Conservation (phyloP, 768 basidiomycete genomes). For the Leucosporidium scottii region DNA sequence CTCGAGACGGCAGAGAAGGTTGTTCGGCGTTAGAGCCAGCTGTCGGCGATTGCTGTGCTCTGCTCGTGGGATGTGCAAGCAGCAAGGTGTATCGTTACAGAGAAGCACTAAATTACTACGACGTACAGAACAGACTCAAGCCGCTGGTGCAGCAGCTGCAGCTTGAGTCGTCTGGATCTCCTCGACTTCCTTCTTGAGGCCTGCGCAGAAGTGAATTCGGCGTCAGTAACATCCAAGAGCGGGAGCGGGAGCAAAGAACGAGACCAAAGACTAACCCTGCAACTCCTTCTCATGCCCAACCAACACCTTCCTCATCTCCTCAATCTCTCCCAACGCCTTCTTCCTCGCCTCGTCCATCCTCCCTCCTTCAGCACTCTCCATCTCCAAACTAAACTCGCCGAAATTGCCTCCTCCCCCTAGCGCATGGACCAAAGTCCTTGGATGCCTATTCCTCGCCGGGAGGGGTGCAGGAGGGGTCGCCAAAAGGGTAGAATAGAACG, state of each 20-base stretch:
- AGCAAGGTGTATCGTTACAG: too few relatives aligned
- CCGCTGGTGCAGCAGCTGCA: background rate
- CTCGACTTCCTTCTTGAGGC: constrained; percentile 27
- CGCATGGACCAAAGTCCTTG: constrained; percentile 32
- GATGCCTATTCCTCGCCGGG: constrained; percentile 42
- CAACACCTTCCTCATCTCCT: constrained; percentile 59
- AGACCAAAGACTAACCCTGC: constrained; percentile 48
- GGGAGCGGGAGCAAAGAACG: too few relatives aligned
- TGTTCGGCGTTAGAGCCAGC: too few relatives aligned
- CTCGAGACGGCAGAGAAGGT: too few relatives aligned
- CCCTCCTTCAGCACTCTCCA: constrained; percentile 82
- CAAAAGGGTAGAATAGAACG: constrained; percentile 73
- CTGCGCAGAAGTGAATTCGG: too few relatives aligned
- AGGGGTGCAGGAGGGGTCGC: constrained; percentile 76
- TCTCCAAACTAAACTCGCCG: constrained; percentile 74
- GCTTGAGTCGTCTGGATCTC: constrained; percentile 14
- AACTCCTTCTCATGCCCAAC: constrained; percentile 78
- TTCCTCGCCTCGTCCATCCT: constrained; percentile 69
- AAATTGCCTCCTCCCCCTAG: constrained; percentile 50
- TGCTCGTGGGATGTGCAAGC: too few relatives aligned
- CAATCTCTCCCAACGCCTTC: constrained; percentile 65
- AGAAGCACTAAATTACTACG: constrained; percentile 34
- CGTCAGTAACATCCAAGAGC: too few relatives aligned
- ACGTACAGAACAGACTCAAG: too few relatives aligned
- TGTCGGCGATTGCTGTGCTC: too few relatives aligned